phyloP scores from a whole-genome alignment of 1,284 basidiomycete species.

The Marasmius fiardii region DNA sequence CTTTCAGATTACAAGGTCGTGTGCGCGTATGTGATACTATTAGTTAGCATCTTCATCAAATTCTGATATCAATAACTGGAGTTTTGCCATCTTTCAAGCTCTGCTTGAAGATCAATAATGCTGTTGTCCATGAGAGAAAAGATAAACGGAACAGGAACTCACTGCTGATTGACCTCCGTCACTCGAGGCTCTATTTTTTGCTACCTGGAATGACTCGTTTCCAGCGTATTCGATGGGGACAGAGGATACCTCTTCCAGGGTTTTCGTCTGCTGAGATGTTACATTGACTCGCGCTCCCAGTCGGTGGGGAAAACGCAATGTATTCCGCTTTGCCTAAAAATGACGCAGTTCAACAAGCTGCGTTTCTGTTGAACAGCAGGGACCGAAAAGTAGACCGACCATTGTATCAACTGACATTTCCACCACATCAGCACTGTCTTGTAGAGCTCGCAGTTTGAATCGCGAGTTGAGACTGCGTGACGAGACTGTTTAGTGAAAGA shows the following conservation, averaged over 20 bases:
- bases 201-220: no score
- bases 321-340: neutral
- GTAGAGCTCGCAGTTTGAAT: neutral
- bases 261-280: neutral
- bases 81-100: no score
- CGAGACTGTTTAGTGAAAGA: neutral
- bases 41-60: no score
- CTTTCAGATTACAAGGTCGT: no score
- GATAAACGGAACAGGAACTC: no score
- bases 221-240: no score
- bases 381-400: neutral
- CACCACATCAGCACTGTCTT: neutral
- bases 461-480: neutral
- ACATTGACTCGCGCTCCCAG: neutral
- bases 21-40: no score
- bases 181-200: no score
- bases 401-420: neutral
- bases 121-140: no score
- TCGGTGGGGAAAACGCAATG: neutral
- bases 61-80: no score
- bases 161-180: no score
- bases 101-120: no score
- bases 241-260: neutral
- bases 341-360: neutral
- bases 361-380: neutral